Conservation (phyloP, 441 rosid species). For the Macaranga tanarius region DNA sequence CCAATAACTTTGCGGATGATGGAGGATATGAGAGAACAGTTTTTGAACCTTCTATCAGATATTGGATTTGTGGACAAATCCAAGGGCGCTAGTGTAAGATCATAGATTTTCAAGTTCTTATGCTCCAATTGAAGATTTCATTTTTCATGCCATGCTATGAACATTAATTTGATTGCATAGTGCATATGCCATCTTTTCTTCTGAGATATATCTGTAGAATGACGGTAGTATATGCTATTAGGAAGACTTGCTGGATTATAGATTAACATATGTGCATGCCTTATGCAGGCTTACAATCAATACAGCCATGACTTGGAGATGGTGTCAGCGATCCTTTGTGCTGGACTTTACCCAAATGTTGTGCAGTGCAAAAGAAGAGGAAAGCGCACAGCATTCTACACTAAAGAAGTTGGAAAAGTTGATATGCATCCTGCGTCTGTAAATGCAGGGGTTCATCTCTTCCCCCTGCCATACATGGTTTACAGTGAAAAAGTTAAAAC, state of each 20-base stretch:
- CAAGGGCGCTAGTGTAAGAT: conserved; percentile 68
- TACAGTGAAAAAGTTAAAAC: conserved; percentile 93
- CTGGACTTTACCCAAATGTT: conserved; percentile 94
- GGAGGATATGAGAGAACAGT: conserved; percentile 95
- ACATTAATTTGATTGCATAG: conserved; percentile 8
- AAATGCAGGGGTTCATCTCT: conserved; percentile 67
- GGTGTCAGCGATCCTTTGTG: conserved; percentile 83
- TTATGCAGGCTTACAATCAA: conserved; percentile 73
- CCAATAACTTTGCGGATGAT: conserved; percentile 82
- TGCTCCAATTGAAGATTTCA: neutral
- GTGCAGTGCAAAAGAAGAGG: conserved; percentile 98
- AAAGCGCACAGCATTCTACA: conserved; percentile 80
- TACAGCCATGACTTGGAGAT: conserved; percentile 86
- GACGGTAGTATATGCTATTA: neutral
- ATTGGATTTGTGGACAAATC: conserved; percentile 91
- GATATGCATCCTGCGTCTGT: conserved; percentile 97
- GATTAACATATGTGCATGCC: neutral
- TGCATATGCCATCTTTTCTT: neutral
- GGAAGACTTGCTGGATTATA: neutral
- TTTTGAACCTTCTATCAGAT: conserved; percentile 73
- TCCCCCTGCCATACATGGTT: conserved; percentile 83
- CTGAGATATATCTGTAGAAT: neutral
- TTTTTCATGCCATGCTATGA: neutral
- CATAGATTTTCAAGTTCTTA: conserved; percentile 11
- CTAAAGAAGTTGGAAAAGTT: conserved; percentile 95